Base-by-base conservation (phyloP, 2,329 filamentous ascomycete genomes). In the Parastagonospora avenae region DNA sequence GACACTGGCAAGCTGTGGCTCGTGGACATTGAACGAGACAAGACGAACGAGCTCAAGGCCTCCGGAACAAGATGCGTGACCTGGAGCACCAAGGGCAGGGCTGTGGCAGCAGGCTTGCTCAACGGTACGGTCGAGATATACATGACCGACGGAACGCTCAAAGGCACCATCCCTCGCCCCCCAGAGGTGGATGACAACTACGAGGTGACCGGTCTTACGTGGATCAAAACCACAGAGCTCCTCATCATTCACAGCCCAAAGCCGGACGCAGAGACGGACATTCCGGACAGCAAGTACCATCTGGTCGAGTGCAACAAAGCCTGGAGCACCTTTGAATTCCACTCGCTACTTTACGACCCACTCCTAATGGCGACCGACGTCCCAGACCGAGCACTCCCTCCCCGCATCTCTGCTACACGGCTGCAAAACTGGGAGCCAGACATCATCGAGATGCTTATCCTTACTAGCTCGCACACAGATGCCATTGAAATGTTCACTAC, bases 1-100 rank as follows among this genome's bases (percentile, higher is more conserved):
- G 82, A 79, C 39, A 86, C 87, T 50, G 94, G 94, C 11, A 90
- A 93, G 62, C 80, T 99, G 14, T 78, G 92, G 69, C 85, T 99
- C 73, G 90, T 90, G 7, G 90, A 96, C 71, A 74, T 99, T 64
- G 64, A 80, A 15, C 85, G 85, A 57, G 90, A 90, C 0, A 54
- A 55, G 30, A 60, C 49, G 3, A 55, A 53, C 11, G 82, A 78
- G 64, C 77, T 87, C 1, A 78, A 96, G 57, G 90, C 87, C 65
- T 79, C 83, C 27, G 87, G 89, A 41, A 92, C 96, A 27, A 92
- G 87, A 68, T 94, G 89, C 65, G 83, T 91, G 5, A 88, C 90
- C 48, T 99, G 95, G 94, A 99, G 94, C 72, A 88, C 85, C 54
- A 91, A 88, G 70, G 94, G 94, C 40, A 99, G 96, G 72, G 93